A percentile compares a stretch with the other conserved stretches of the same genome.
Conservation (phyloP, 331 rosid genomes). For the Pyracantha coccinea region DNA sequence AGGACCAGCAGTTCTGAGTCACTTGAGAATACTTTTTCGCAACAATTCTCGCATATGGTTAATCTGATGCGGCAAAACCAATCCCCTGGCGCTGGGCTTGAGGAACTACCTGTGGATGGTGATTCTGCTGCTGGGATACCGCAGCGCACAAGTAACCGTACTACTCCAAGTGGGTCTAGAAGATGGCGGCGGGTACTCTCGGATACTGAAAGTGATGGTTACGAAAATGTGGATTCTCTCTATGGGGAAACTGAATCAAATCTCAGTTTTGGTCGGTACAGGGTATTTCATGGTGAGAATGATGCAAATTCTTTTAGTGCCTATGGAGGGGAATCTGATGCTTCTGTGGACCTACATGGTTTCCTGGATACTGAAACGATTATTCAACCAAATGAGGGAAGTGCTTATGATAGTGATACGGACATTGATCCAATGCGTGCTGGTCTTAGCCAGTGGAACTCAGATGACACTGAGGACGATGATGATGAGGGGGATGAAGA, state of each 20-base stretch:
- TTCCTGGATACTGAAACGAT: constrained; percentile 48
- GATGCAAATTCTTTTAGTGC: constrained; percentile 63
- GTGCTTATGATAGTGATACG: constrained; percentile 56
- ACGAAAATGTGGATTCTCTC: constrained; percentile 54
- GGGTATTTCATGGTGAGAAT: constrained; percentile 49
- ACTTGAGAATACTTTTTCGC: constrained; percentile 36
- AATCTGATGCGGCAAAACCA: constrained; percentile 42
- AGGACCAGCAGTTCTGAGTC: constrained; percentile 65
- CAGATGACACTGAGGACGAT: constrained; percentile 26
- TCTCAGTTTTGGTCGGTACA: constrained; percentile 47
- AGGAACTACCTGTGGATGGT: constrained; percentile 42
- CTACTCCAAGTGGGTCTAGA: constrained; percentile 64
- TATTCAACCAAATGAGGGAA: constrained; percentile 39
- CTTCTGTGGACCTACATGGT: constrained; percentile 66
- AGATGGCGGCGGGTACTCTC: constrained; percentile 60
- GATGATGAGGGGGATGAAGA: constrained; percentile 27
- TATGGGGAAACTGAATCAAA: constrained; percentile 70
- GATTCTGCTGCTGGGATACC: constrained; percentile 31
- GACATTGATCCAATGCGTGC: constrained; percentile 98
- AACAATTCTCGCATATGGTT: constrained; percentile 36
- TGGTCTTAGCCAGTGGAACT: constrained; percentile 60
- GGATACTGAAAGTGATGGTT: constrained; percentile 78
- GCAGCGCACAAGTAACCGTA: constrained; percentile 52
- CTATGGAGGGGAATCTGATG: constrained; percentile 85
- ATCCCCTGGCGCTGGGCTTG: constrained; percentile 34